Base-by-base conservation (phyloP, 352 stramenopile species). In the Globisporangium acanthophoron region DNA sequence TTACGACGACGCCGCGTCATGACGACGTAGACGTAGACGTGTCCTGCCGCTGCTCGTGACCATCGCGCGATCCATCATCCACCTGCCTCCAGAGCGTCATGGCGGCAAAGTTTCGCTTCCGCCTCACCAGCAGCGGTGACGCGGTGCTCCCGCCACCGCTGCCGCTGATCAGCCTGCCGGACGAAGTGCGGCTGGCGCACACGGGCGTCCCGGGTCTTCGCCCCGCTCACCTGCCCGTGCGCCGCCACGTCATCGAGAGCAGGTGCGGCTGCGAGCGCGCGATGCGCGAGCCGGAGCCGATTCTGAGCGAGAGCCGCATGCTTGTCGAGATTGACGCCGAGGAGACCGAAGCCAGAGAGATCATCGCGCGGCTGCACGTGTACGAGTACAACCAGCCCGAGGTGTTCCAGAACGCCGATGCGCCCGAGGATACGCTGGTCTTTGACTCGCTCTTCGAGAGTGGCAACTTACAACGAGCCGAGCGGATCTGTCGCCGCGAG, bases 391-490 rank as follows among this genome's bases (percentile, higher is more conserved):
- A 90, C 51, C 65, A 76, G 12, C 69, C 77, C 0, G 56, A 73
- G 20, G 55, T 87, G 3, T 73, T 59, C 31, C 53, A 66, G 46
- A 58, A 73, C 56, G 64, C 65, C 45, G 71, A 56, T 0, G 66
- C 75, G 1, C 54, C 69, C 1, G 59, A 77, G 3, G 73, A 89
- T 27, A 88, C 80, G 2, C 76, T 93, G 20, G 44, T 70, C 3
- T 92, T 92, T 41, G 81, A 92, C 51, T 82, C 84, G 21, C 64
- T 90, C 7, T 93, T 93, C 52, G 84, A 93, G 65, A 80, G 74
- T 31, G 84, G 84, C 4, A 91, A 93, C 41, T 53, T 93, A 29
- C 70, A 68, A 18, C 67, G 71, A 35, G 81, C 71, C 3, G 75
- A 88, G 44, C 80, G 80, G n/a, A 70, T 92, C 11, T 70, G 78